Evolutionary conservation across 441 rosid genomes (phyloP).

Genomic region (Eruca vesicaria): DNA sequence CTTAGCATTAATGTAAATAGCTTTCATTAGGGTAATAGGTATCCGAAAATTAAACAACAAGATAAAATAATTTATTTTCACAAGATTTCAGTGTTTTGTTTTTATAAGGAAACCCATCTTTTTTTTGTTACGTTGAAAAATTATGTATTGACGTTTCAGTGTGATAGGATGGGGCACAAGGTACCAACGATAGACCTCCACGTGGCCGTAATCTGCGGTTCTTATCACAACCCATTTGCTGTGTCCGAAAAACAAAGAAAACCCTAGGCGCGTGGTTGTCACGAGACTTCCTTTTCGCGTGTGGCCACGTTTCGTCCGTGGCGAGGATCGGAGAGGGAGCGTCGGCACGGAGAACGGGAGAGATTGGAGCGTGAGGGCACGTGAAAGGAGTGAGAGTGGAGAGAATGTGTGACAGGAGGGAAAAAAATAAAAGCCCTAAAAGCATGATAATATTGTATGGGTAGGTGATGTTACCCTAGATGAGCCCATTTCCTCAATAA

Average conservation of each 20-base stretch:
- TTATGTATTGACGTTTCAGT: not conserved
- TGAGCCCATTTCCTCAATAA: conserved; percentile 34
- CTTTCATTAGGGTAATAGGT: conserved; percentile 18
- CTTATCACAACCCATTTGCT: conserved; percentile 61
- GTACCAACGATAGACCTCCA: conserved; percentile 30
- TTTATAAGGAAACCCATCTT: conserved; percentile 1
- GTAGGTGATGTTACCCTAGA: conserved; percentile 42
- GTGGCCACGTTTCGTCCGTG: conserved; percentile 31
- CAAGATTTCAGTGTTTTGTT: not conserved
- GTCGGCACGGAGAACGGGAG: conserved; percentile 29
- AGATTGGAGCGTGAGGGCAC: conserved; percentile 27
- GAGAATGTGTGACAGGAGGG: not conserved
- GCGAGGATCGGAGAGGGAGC: conserved; percentile 11
- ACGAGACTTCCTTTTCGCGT: conserved; percentile 13
- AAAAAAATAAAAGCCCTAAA: conserved; percentile 37
- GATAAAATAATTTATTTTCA: not conserved
- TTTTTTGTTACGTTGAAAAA: not conserved
- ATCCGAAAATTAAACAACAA: conserved; percentile 20
- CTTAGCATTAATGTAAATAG: not conserved
- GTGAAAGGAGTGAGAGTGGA: not conserved
- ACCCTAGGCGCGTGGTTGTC: conserved; percentile 48
- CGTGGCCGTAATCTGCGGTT: conserved; percentile 59
- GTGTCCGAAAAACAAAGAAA: conserved; percentile 33
- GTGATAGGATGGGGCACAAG: conserved; percentile 26
- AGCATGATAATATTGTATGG: conserved; percentile 36